Base-by-base conservation (phyloP, 2,329 filamentous ascomycete species). In the Curvularia sp. region DNA sequence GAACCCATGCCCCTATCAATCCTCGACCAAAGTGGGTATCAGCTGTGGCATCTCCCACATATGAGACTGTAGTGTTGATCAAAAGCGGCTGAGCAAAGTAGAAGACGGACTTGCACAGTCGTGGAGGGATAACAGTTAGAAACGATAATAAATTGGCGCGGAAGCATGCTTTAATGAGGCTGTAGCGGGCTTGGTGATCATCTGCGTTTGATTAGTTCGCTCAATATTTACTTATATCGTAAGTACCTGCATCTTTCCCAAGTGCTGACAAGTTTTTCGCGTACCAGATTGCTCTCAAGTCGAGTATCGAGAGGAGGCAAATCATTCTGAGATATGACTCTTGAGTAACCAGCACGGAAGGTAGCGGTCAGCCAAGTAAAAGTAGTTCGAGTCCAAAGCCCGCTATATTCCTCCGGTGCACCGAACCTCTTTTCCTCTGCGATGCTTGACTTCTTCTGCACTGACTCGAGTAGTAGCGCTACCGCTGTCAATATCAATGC, bases 261-360 rank as follows among this genome's bases (percentile, higher is more conserved):
- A 49, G 31, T 38, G 4, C 13, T n/a, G 8, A 33, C 18, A 49
- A 49, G 47, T 6, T 49, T 39, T 22, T 49, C 9, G 30, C 31
- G 47, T 26, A 38, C 18, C 30, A 49, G 15, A 38, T 39, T 38
- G 18, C 47, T 49, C 18, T 26, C 9, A 49, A 49, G 47, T 35
- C 47, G 47, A 6, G 47, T 49, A 49, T 49, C 47, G 33, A 49
- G 47, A n/a, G 22, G 30, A 49, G 47, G 47, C 10, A 49, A 22
- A 35, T 49, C 47, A 30, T 49, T 30, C 18, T 33, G 47, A 38
- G 9, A 33, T 35, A 49, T 35, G 7, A 49, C 30, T 10, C 33
- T 49, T 22, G 47, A 22, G 12, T 33, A 49, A 38, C 47, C 18
- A 35, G 47, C 18, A 26, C 30, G 30, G 22, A 49, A 49, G 47